Conservation (phyloP, 768 basidiomycete species). For the Suillus ampliporus region DNA sequence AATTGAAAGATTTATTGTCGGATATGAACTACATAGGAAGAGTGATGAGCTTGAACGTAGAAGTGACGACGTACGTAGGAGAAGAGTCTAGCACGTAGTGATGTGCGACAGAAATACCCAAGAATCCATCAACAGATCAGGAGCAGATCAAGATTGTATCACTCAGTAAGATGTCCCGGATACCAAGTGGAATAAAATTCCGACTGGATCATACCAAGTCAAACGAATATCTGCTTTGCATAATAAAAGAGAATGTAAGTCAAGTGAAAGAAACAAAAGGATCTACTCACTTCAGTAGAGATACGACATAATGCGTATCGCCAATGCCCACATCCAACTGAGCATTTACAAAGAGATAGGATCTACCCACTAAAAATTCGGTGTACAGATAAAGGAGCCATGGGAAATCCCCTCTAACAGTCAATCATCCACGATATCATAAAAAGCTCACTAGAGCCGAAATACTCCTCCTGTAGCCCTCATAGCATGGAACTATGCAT, state of each 20-base stretch:
- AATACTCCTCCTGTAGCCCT: not conserved
- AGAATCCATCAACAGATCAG: not conserved
- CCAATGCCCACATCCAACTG: not conserved
- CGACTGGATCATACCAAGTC: not conserved
- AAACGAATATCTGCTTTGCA: not conserved
- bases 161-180: not conserved
- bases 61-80: slow-evolving; percentile 2
- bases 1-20: slow-evolving; percentile 3
- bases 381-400: not conserved
- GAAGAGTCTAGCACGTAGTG: not conserved
- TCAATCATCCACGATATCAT: no score
- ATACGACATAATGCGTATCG: not conserved
- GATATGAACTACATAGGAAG: not conserved
- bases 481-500: not conserved
- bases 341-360: not conserved
- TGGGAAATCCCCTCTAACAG: not conserved
- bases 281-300: not conserved
- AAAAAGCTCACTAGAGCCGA: not conserved
- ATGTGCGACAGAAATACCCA: not conserved
- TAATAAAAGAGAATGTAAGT: slow-evolving; percentile 1
- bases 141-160: not conserved
- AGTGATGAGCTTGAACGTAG: not conserved
- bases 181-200: not conserved
- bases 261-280: not conserved
- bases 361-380: not conserved